Percentiles rank a stretch among this genome's conserved stretches.
Evolutionary conservation across 352 stramenopile species (phyloP).

Genomic region (Peronosclerospora sorghi): DNA sequence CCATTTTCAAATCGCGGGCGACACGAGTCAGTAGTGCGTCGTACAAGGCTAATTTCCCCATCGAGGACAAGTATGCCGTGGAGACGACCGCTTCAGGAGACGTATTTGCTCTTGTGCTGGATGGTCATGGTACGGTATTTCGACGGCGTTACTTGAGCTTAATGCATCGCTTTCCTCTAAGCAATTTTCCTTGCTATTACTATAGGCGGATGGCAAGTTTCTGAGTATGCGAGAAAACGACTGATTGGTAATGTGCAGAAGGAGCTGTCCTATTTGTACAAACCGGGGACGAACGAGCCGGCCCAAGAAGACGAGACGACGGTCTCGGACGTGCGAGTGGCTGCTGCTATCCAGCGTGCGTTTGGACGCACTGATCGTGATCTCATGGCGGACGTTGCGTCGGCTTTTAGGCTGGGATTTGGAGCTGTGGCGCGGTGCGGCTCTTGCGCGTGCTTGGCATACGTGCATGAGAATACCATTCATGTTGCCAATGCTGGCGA

Average conservation of each 20-base stretch:
- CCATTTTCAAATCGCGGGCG: slow-evolving; percentile 32
- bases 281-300: slow-evolving; percentile 14
- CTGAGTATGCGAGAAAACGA: slow-evolving; percentile 76
- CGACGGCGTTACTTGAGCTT: no score
- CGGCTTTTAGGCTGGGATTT: slow-evolving; percentile 87
- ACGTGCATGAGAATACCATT: slow-evolving; percentile 59
- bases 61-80: slow-evolving; percentile 80
- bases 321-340: slow-evolving; percentile 39
- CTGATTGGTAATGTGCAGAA: slow-evolving; percentile 76
- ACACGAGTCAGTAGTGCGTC: slow-evolving; percentile 43
- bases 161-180: neutral
- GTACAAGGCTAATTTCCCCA: slow-evolving; percentile 62
- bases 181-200: neutral
- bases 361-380: slow-evolving; percentile 84
- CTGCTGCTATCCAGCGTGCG: slow-evolving; percentile 62
- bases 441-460: slow-evolving; percentile 78
- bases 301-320: slow-evolving; percentile 16
- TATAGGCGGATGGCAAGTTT: slow-evolving; percentile 87
- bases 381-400: slow-evolving; percentile 65
- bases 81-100: slow-evolving; percentile 54
- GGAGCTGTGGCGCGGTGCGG: slow-evolving; percentile 81
- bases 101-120: slow-evolving; percentile 81
- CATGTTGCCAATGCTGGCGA: slow-evolving; percentile 85
- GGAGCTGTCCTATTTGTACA: slow-evolving; percentile 44
- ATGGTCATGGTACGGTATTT: slow-evolving; percentile 84